Evolutionary conservation across 805 yeast genomes (phyloP).

Genomic region (Metschnikowia lachancei): DNA sequence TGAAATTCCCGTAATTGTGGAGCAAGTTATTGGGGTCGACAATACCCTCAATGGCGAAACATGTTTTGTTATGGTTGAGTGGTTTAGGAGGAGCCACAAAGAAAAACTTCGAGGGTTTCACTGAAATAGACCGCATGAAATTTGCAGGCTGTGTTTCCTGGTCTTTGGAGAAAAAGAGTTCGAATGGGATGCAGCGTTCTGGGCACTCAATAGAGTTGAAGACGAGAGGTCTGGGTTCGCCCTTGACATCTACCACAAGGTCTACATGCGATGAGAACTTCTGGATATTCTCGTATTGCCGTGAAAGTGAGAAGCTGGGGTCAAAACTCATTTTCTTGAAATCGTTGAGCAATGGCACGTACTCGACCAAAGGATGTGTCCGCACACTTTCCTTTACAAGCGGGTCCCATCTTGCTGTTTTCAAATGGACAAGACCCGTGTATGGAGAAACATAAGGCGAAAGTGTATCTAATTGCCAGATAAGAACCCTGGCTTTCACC

Average conservation of each 20-base stretch:
- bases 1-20: background rate
- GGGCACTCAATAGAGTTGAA: constrained; percentile 2
- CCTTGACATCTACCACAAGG: background rate
- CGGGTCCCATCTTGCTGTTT: constrained; percentile 2
- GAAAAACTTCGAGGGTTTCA: background rate
- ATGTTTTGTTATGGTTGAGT: background rate
- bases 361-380: background rate
- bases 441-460: background rate
- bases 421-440: constrained; percentile 8
- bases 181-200: constrained; percentile 3
- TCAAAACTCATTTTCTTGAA: background rate
- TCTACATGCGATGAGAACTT: background rate
- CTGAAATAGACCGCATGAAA: background rate
- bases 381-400: background rate
- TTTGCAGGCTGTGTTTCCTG: background rate
- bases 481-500: constrained; percentile 5
- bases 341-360: background rate
- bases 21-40: background rate
- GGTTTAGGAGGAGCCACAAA: constrained; percentile 5
- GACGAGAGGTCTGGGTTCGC: background rate
- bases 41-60: constrained; percentile 8
- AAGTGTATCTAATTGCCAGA: constrained; percentile 5
- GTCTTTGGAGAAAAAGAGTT: constrained; percentile 1
- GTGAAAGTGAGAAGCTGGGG: background rate
- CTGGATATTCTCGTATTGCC: constrained; percentile 5